Evolutionary conservation across 768 basidiomycete species (phyloP).

Genomic region (Russula abietina): DNA sequence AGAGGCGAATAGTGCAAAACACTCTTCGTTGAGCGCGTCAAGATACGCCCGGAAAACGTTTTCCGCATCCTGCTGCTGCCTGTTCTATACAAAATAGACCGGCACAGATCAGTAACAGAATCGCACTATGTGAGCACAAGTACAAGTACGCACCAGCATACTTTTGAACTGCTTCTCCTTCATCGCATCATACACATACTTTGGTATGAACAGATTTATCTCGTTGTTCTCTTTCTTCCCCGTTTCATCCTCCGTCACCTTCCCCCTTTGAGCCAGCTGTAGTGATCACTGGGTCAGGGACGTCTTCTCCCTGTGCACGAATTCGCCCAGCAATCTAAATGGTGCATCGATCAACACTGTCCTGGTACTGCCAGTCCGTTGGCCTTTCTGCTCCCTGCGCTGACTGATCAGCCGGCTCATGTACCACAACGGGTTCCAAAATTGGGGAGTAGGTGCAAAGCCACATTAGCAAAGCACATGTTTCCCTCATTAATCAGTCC

Average conservation of each 20-base stretch:
- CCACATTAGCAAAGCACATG: conserved; percentile 95
- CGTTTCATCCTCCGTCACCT: conserved; percentile 37
- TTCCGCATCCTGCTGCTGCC: conserved; percentile 96
- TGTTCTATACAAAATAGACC: conserved; percentile 44
- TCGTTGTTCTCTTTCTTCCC: conserved; percentile 44
- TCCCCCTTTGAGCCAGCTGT: conserved; percentile 27
- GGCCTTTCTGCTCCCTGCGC: conserved; percentile 30
- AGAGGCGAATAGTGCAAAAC: conserved; percentile 56
- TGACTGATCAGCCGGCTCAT: conserved; percentile 46
- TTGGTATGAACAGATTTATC: conserved; percentile 75
- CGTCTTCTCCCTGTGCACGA: conserved; percentile 36
- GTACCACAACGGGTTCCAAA: conserved; percentile 68
- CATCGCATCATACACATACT: conserved; percentile 85
- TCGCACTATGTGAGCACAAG: no score
- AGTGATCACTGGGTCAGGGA: conserved; percentile 18
- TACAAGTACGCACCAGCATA: conserved; percentile 76
- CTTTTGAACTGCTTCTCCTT: conserved; percentile 87
- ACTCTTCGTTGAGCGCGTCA: conserved; percentile 90
- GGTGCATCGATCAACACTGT: conserved; percentile 64
- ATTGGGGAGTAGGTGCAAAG: conserved; percentile 88
- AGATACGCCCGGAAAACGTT: conserved; percentile 96
- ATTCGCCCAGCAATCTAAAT: conserved; percentile 72
- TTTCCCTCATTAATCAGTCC: conserved; percentile 92
- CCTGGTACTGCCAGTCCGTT: conserved; percentile 27
- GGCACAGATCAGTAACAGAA: not conserved